Evolutionary conservation across 2,329 filamentous ascomycete genomes (phyloP).

Genomic region (Rugonectria rugulosa): DNA sequence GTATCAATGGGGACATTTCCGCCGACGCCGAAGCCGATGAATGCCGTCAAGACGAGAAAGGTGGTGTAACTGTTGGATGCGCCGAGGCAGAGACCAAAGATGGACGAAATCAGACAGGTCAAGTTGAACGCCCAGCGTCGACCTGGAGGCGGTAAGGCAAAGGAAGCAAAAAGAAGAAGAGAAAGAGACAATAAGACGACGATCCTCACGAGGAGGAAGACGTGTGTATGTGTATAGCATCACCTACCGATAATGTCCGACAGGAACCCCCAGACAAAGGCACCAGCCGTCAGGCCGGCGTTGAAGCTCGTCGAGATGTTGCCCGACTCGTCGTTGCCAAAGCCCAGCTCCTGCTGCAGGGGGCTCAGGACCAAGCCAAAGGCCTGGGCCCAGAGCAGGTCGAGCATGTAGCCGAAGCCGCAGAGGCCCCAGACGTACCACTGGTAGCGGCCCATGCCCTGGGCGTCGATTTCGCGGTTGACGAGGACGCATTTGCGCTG

Average conservation of each 20-base stretch:
- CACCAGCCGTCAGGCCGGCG: slow-evolving; percentile 61
- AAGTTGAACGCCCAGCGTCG: slow-evolving; percentile 65
- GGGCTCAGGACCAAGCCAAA: slow-evolving; percentile 63
- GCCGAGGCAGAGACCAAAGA: slow-evolving; percentile 62
- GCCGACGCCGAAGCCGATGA: slow-evolving; percentile 60
- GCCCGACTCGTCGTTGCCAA: slow-evolving; percentile 46
- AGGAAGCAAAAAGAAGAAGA: neutral
- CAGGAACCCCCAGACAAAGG: slow-evolving; percentile 63
- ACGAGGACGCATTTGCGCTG: neutral
- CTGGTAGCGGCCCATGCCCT: slow-evolving; percentile 62
- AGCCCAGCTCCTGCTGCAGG: slow-evolving; percentile 64
- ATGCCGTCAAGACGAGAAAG: slow-evolving; percentile 61
- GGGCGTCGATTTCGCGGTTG: slow-evolving; percentile 50
- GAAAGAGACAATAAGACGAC: neutral
- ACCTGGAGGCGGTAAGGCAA: slow-evolving; percentile 35
- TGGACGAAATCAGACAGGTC: slow-evolving; percentile 61
- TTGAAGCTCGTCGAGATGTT: slow-evolving; percentile 64
- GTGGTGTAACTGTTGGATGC: slow-evolving; percentile 57
- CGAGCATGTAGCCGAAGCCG: slow-evolving; percentile 63
- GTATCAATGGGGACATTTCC: slow-evolving; percentile 65
- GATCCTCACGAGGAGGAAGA: neutral
- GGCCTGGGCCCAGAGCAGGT: slow-evolving; percentile 65
- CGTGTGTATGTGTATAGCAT: no score
- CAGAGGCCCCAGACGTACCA: slow-evolving; percentile 61
- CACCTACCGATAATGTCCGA: slow-evolving; percentile 55